A percentile compares a stretch with the other conserved stretches of the same genome.
These are phyloP conservation scores for Jimgerdemannia flammicorona DNA, from an alignment of 192 early-diverging fungal species.

Conservation along the genomic window DNA sequence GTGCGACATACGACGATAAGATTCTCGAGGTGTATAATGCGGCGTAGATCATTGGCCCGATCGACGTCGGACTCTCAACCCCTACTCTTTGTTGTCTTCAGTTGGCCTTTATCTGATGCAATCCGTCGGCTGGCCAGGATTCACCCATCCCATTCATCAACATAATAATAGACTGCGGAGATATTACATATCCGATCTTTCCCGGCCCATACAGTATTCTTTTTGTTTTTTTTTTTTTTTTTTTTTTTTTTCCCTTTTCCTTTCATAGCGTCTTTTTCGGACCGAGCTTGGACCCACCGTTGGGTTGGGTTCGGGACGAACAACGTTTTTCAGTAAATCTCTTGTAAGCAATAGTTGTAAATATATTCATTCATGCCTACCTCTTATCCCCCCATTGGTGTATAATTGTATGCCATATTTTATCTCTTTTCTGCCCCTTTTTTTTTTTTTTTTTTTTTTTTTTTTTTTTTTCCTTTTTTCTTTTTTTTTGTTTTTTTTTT, in stretches of 20 bases:
- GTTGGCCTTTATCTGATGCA: no score
- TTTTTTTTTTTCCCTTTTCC: not conserved
- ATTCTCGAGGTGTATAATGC: slow-evolving; percentile 2
- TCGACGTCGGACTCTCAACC: no score
- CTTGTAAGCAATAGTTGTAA: slow-evolving; percentile 10
- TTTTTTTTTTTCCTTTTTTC: slow-evolving; percentile 2
- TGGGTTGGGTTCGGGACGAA: slow-evolving; percentile 4
- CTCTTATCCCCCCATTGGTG: slow-evolving; percentile 2
- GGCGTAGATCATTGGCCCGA: no score
- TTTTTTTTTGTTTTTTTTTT: slow-evolving; percentile 3
- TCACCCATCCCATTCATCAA: no score
- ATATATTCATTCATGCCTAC: slow-evolving; percentile 3
- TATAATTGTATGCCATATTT: not conserved
- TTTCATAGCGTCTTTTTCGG: not conserved
- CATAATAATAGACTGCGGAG: no score
- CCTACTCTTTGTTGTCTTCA: no score
- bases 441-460: slow-evolving; percentile 7
- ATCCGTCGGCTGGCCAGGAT: no score
- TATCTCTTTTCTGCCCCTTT: slow-evolving; percentile 6
- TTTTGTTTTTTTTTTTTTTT: not conserved
- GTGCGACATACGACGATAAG: slow-evolving; percentile 26
- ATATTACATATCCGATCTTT: not conserved
- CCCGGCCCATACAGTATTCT: not conserved
- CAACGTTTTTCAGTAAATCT: not conserved
- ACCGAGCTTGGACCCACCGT: no score